A percentile compares a stretch with the other conserved stretches of the same genome.
phyloP scores from a whole-genome alignment of 441 rosid species.

The Pelargonium fulgidum region DNA sequence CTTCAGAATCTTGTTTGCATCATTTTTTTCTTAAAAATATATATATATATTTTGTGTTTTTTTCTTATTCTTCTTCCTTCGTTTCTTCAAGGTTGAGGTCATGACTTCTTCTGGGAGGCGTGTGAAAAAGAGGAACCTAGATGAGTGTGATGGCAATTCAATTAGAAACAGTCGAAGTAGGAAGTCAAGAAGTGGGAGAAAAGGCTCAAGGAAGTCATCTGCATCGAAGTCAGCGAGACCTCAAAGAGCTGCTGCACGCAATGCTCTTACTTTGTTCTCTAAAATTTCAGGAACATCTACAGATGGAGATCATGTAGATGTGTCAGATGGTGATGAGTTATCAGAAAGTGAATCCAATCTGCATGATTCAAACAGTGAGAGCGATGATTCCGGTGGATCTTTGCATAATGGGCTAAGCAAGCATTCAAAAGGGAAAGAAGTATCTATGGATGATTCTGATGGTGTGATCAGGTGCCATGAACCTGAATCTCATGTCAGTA shows the following conservation, averaged over 20 bases:
- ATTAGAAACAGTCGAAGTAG: constrained; percentile 36
- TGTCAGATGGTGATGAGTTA: constrained; percentile 46
- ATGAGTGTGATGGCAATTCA: constrained; percentile 51
- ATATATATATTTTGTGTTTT: too few relatives aligned
- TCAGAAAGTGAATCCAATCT: constrained; percentile 66
- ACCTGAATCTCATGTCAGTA: constrained; percentile 37
- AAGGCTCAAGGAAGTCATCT: constrained; percentile 55
- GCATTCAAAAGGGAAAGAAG: constrained; percentile 64
- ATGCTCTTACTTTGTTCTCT: constrained; percentile 79
- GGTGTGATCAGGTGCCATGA: constrained; percentile 34
- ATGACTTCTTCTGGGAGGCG: constrained; percentile 97
- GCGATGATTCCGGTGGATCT: constrained; percentile 59
- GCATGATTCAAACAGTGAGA: constrained; percentile 50
- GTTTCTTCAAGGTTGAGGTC: constrained; percentile 43
- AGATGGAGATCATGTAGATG: constrained; percentile 67
- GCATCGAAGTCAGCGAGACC: constrained; percentile 70
- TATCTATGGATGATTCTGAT: constrained; percentile 46
- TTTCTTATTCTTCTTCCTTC: not conserved
- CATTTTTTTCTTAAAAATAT: constrained; percentile 5
- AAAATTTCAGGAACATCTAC: constrained; percentile 74
- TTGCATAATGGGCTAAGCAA: constrained; percentile 41
- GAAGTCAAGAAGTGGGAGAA: constrained; percentile 51
- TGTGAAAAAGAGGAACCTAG: constrained; percentile 78
- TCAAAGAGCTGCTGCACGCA: constrained; percentile 91
- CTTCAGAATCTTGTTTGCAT: not conserved